Base-by-base conservation (phyloP, 495 filamentous ascomycete species). In the Penicillium samsonianum region DNA sequence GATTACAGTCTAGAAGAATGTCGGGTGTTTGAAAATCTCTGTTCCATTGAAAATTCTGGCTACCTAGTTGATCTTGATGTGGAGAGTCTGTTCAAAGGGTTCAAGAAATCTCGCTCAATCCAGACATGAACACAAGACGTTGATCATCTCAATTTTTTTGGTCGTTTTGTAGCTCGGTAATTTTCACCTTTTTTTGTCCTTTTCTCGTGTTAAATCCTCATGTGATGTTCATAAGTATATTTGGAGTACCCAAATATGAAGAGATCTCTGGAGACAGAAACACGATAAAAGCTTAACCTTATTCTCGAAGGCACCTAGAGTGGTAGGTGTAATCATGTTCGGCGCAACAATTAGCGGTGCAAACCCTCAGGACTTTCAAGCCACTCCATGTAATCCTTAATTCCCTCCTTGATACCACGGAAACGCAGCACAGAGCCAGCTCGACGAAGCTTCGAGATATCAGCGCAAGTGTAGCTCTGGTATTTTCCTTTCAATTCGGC, bases 371-470 rank as follows among this genome's bases (percentile, higher is more conserved):
- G 14, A 1, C 35, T 5, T 7, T 55, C 53, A 46, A 55, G 53
- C 53, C 53, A 55, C 5, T 46, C 42, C 42, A 47, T 19, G 30
- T 55, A 55, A 10, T 55, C 43, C 30, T 19, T 26, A 1, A 55
- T 35, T 1, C 53, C 53, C 9, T 55, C 28, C 20, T 55, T 10
- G 16, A 55, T 38, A 4, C 33, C 22, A 3, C 53, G 53, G 33
- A 55, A 55, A 3, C 31, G 42, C 19, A 55, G n/a, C 22, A 9
- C 31, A 11, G 43, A 45, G 12, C 28, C 41, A 17, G 31, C 33
- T 3, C 53, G 28, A 20, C 53, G 42, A 26, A 55, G 53, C 31
- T 46, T 55, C 4, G 53, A 37, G 6, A 44, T 47, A 20, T 55
- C 42, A n/a, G 53, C 53, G 11, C 53, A 47, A 14, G 42, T 47